phyloP scores from a whole-genome alignment of 2,329 filamentous ascomycete species.

The Neocatenulostroma microsporum region DNA sequence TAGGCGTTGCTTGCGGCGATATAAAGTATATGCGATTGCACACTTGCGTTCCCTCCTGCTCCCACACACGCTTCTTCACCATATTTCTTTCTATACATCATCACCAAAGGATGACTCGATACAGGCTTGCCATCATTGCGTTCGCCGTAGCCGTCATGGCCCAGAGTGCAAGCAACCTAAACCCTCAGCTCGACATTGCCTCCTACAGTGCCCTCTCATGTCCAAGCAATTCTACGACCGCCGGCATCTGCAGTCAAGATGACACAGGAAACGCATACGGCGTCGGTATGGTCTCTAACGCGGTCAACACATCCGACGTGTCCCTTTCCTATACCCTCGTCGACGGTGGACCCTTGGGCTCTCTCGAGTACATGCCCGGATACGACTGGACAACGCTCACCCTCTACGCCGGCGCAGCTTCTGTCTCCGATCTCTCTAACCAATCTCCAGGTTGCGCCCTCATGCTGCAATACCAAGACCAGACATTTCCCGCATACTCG shows the following conservation, averaged over 20 bases:
- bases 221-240: no score
- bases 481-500: background rate
- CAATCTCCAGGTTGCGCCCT: background rate
- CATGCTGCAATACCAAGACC: background rate
- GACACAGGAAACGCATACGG: constrained; percentile 1
- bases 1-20: no score
- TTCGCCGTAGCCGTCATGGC: no score
- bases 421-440: background rate
- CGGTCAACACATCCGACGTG: background rate
- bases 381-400: background rate
- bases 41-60: no score
- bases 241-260: background rate
- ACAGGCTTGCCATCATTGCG: no score
- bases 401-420: background rate
- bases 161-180: no score
- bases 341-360: background rate
- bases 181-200: no score
- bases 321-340: background rate
- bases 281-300: background rate
- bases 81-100: no score
- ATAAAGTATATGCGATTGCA: no score
- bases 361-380: background rate
- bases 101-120: no score
- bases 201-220: no score
- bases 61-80: no score